Evolutionary conservation across 2,329 filamentous ascomycete genomes (phyloP), one percentile per base, ranked within the genome.

Genomic region (Aspergillus felis): DNA sequence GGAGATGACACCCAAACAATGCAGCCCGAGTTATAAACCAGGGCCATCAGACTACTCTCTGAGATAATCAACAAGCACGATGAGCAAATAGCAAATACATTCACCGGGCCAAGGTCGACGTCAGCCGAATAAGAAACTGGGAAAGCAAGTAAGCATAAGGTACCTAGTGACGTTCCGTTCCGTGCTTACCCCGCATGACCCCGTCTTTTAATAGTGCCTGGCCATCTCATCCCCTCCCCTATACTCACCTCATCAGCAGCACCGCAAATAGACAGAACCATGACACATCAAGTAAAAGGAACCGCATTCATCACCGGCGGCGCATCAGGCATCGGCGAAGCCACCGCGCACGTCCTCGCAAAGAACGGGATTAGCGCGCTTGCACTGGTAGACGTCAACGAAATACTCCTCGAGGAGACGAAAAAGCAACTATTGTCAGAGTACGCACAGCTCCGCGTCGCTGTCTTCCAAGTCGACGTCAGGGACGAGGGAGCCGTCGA

Each of bases 261-360:
- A 27, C 10, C 3, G 8, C 5, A 35, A 32, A 1, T 17, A 6
- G 12, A 49, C 24, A 49, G 46, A 38, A 48, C 12, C 6, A 65
- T 65, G 58, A 32, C 60, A 14, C 61, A 54, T 29, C 54, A 62
- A 5, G 58, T 69, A n/a, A 54, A 61, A n/a, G 67, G 67, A 54
- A 66, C 61, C 10, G 66, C 66, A 8, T 67, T 69, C 42, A 69
- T 69, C 57, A 69, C 66, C 1, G 65, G 66, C 7, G 64, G 52
- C 9, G 67, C 50, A 3, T 66, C 66, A 83, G 82, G 82, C 28
- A 85, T 85, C 57, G 82, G 82, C 4, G 78, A 77, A 10, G 78
- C 78, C 3, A 78, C 82, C 1, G 79, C 79, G 4, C 74, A 69
- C 51, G 76, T 75, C 0, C 81, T 84, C 59, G 80, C 76, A 0